Base-by-base conservation (phyloP, 164 flowering plant species). In the Warburgia ugandensis region DNA sequence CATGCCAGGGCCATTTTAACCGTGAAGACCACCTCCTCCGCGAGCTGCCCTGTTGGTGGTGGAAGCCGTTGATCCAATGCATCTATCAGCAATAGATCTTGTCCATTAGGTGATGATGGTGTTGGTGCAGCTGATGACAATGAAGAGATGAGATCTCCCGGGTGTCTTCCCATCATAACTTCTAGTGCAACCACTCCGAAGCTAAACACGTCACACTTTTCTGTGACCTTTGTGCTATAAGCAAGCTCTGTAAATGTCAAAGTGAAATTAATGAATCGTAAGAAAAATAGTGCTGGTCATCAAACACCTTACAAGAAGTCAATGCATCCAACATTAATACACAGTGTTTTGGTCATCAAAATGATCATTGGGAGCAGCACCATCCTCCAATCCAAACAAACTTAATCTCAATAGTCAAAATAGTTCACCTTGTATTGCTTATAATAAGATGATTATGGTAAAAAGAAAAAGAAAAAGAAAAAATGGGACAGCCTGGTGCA, bases 41-140 rank as follows among this genome's bases (percentile, higher is more conserved):
- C 59, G 42, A 49, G 36, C 5, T 14, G 6, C 13, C 56, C 52
- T 0, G 52, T 44, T 11, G 68, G 68, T 11, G 45, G 23, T 22
- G 41, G 59, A 16, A 64, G 64, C 1, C 56, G 49, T 19, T 54
- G 50, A 40, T 64, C 68, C 19, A 54, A 37, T 11, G n/a, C 55
- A 30, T 26, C 45, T 12, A 16, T 21, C 3, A 52, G 37, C 13
- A 48, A 49, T 22, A 29, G 2, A 27, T 51, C 43, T 5, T 19
- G 27, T 9, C 16, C 57, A 6, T 12, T 13, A 1, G 14, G 16
- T 2, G 9, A 6, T 7, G 28, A 4, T 7, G n/a, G 43, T 1
- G 41, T 45, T 19, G n/a, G n/a, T n/a, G n/a, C n/a, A n/a, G n/a
- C n/a, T n/a, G n/a, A n/a, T n/a, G n/a, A n/a, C n/a, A n/a, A n/a